phyloP scores from a whole-genome alignment of 805 yeast genomes.

The Candida sakaeoensis region DNA sequence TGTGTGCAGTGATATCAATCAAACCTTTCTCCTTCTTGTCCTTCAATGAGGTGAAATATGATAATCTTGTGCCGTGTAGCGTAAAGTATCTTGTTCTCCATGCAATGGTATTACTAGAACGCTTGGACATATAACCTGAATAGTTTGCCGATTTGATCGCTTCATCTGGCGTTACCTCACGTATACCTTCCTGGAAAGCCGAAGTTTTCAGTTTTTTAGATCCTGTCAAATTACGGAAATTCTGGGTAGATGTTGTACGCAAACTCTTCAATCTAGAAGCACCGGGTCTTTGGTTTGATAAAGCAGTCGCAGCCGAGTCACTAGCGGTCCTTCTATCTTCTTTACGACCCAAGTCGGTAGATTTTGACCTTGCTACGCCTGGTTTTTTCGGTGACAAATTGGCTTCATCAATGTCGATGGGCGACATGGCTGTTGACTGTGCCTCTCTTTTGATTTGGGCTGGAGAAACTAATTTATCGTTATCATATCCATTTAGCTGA shows the following conservation, averaged over 20 bases:
- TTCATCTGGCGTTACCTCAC: slow-evolving; percentile 68
- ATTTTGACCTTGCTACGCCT: slow-evolving; percentile 16
- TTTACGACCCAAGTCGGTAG: slow-evolving; percentile 6
- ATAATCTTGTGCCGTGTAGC: slow-evolving; percentile 86
- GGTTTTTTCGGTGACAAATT: slow-evolving; percentile 35
- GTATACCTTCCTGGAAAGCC: slow-evolving; percentile 86
- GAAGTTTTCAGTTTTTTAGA: slow-evolving; percentile 64
- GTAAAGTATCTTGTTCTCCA: slow-evolving; percentile 90
- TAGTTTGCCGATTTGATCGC: slow-evolving; percentile 71
- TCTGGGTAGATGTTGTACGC: slow-evolving; percentile 52
- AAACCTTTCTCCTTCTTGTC: slow-evolving; percentile 88
- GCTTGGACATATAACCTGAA: slow-evolving; percentile 96
- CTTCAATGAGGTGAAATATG: slow-evolving; percentile 74
- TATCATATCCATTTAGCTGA: neutral
- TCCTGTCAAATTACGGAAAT: slow-evolving; percentile 42
- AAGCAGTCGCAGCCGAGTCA: slow-evolving; percentile 33
- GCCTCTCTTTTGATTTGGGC: slow-evolving; percentile 20
- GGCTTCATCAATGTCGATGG: slow-evolving; percentile 29
- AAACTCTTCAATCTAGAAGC: slow-evolving; percentile 46
- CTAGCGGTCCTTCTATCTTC: slow-evolving; percentile 25
- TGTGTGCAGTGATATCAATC: slow-evolving; percentile 93
- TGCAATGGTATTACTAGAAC: slow-evolving; percentile 71
- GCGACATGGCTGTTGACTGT: neutral
- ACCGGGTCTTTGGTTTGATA: slow-evolving; percentile 10
- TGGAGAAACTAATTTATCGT: slow-evolving; percentile 20